A percentile compares a stretch with the other conserved stretches of the same genome.
Conservation (phyloP, 192 early-diverging fungal genomes). For the Pilaira anomala region DNA sequence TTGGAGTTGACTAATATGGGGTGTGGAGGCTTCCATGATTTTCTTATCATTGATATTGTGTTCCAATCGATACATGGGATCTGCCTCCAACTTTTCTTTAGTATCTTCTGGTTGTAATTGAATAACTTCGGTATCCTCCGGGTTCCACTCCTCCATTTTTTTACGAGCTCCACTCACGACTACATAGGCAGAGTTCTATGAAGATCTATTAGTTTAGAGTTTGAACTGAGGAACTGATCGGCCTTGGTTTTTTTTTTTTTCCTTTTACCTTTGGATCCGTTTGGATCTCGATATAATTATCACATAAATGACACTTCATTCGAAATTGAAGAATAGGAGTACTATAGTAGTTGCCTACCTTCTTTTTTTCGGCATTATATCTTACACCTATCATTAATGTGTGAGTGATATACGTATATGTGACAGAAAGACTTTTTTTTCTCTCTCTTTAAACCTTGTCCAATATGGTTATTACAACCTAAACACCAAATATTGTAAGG, state of each 20-base stretch:
- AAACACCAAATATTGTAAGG: conserved; percentile 91
- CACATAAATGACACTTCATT: conserved; percentile 92
- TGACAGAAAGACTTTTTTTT: background rate
- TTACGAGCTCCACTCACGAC: conserved; percentile 69
- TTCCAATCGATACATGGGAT: conserved; percentile 66
- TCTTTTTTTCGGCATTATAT: conserved; percentile 95
- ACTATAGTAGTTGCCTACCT: conserved; percentile 81
- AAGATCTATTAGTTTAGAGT: background rate
- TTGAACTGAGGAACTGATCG: background rate
- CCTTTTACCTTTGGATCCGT: conserved; percentile 83
- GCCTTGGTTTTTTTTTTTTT: background rate
- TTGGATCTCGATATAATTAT: conserved; percentile 85
- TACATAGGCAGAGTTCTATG: conserved; percentile 65
- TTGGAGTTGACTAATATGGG: conserved; percentile 59
- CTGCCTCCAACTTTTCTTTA: conserved; percentile 38
- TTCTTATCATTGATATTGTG: conserved; percentile 46
- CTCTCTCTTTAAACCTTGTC: conserved; percentile 55
- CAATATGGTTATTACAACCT: conserved; percentile 81
- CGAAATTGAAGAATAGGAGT: conserved; percentile 87
- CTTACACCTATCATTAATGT: conserved; percentile 60
- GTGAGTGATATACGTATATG: background rate
- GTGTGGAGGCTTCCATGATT: conserved; percentile 41
- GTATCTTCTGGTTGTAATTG: conserved; percentile 51
- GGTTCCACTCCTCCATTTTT: conserved; percentile 73
- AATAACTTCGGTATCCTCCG: conserved; percentile 61